A percentile compares a stretch with the other conserved stretches of the same genome.
Conservation (phyloP, 108 stramenopile species). For the Skeletonema marinoi region DNA sequence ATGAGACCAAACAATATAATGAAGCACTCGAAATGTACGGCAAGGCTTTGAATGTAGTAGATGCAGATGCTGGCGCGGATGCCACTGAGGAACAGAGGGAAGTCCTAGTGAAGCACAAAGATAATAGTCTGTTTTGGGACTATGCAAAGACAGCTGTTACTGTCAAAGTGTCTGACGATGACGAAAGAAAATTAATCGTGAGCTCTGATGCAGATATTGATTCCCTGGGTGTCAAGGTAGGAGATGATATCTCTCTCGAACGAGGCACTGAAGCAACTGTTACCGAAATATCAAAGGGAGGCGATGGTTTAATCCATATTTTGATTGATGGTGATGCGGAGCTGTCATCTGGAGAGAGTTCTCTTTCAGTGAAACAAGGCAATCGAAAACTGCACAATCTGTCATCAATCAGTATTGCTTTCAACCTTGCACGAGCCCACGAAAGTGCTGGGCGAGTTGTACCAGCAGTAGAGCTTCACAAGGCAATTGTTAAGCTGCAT, state of each 20-base stretch:
- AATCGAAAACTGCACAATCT: slow-evolving; percentile 63
- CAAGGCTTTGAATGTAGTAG: slow-evolving; percentile 59
- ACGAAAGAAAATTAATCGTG: slow-evolving; percentile 32
- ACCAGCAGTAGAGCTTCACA: slow-evolving; percentile 86
- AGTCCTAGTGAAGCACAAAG: slow-evolving; percentile 57
- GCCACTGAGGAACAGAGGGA: slow-evolving; percentile 31
- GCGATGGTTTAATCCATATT: slow-evolving; percentile 25
- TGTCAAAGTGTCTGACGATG: slow-evolving; percentile 16
- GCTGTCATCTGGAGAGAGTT: slow-evolving; percentile 11
- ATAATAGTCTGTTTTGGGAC: slow-evolving; percentile 71
- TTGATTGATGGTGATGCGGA: slow-evolving; percentile 12
- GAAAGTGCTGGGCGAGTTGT: slow-evolving; percentile 75
- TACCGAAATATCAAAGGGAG: slow-evolving; percentile 23
- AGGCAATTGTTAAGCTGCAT: slow-evolving; percentile 81
- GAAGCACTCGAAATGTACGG: slow-evolving; percentile 66
- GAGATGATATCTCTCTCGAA: slow-evolving; percentile 35
- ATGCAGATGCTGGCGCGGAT: slow-evolving; percentile 38
- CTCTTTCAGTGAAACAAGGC: slow-evolving; percentile 61
- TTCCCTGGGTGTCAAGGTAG: slow-evolving; percentile 46
- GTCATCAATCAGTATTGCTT: slow-evolving; percentile 74
- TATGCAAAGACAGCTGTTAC: slow-evolving; percentile 50
- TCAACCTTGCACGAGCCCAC: slow-evolving; percentile 87
- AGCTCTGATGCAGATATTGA: slow-evolving; percentile 28
- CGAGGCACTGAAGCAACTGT: slow-evolving; percentile 20
- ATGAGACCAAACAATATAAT: slow-evolving; percentile 78